Evolutionary conservation across 768 basidiomycete genomes (phyloP).

Genomic region (Melanogaster broomeanus): DNA sequence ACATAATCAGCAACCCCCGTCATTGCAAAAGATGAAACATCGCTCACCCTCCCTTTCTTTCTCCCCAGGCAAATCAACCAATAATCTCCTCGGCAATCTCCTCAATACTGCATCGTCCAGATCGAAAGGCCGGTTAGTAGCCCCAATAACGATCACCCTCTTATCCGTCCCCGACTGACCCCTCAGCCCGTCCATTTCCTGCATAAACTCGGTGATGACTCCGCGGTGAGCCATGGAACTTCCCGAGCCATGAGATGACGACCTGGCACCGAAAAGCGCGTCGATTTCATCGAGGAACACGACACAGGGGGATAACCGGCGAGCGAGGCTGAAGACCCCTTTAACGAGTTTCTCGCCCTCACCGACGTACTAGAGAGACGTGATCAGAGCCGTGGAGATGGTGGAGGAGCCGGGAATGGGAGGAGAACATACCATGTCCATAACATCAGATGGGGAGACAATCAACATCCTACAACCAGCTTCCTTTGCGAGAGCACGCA

Average conservation of each 20-base stretch:
- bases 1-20: conserved; percentile 3
- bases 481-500: conserved; percentile 89
- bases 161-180: conserved; percentile 58
- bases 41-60: conserved; percentile 79
- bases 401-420: background rate
- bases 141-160: conserved; percentile 88
- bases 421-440: conserved; percentile 77
- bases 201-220: conserved; percentile 92
- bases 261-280: conserved; percentile 85
- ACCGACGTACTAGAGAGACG: conserved; percentile 66
- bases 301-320: conserved; percentile 86
- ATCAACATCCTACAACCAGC: conserved; percentile 93
- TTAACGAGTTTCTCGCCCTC: conserved; percentile 90
- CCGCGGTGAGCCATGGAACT: conserved; percentile 84
- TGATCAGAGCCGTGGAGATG: conserved; percentile 1
- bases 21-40: background rate
- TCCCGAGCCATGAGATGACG: conserved; percentile 73
- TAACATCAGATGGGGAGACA: conserved; percentile 89
- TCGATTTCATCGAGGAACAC: conserved; percentile 96
- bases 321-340: conserved; percentile 85
- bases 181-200: conserved; percentile 94
- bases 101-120: conserved; percentile 91
- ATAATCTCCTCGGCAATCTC: conserved; percentile 79
- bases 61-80: conserved; percentile 88
- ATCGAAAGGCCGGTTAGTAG: conserved; percentile 91